These are phyloP conservation scores for Styphnolobium japonicum DNA, from an alignment of 306 rosid species.

Conservation along the genomic window DNA sequence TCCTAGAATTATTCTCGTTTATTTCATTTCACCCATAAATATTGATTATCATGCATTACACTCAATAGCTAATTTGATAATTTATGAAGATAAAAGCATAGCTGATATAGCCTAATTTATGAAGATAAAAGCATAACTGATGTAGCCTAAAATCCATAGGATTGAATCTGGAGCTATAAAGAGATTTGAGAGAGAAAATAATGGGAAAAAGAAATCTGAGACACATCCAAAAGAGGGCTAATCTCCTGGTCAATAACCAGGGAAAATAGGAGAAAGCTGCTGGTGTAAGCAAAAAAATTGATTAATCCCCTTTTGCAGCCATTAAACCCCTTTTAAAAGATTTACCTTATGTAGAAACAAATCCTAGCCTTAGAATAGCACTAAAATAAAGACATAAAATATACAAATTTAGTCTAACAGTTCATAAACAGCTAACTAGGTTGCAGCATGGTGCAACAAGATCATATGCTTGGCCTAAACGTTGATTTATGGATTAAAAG, in stretches of 20 bases:
- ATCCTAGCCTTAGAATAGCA: not conserved
- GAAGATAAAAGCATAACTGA: too few relatives aligned
- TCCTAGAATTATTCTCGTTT: not conserved
- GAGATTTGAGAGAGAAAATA: not conserved
- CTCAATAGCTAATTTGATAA: not conserved
- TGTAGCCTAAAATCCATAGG: not conserved
- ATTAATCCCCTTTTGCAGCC: not conserved
- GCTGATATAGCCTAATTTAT: too few relatives aligned
- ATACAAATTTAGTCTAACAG: not conserved
- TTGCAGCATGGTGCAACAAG: not conserved
- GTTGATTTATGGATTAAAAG: too few relatives aligned
- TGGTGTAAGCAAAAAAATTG: too few relatives aligned
- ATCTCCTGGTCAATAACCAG: too few relatives aligned
- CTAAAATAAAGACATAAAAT: too few relatives aligned
- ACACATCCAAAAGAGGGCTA: not conserved
- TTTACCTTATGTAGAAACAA: not conserved
- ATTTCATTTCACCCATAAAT: not conserved
- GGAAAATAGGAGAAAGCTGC: too few relatives aligned
- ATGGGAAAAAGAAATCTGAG: not conserved
- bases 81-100: not conserved
- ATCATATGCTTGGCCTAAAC: too few relatives aligned
- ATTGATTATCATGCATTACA: not conserved
- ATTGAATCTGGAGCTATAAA: not conserved
- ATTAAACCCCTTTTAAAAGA: not conserved
- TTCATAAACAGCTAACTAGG: not conserved